These are phyloP conservation scores for Phellopilus nigrolimitatus DNA, from an alignment of 1,284 basidiomycete genomes.

Conservation along the genomic window DNA sequence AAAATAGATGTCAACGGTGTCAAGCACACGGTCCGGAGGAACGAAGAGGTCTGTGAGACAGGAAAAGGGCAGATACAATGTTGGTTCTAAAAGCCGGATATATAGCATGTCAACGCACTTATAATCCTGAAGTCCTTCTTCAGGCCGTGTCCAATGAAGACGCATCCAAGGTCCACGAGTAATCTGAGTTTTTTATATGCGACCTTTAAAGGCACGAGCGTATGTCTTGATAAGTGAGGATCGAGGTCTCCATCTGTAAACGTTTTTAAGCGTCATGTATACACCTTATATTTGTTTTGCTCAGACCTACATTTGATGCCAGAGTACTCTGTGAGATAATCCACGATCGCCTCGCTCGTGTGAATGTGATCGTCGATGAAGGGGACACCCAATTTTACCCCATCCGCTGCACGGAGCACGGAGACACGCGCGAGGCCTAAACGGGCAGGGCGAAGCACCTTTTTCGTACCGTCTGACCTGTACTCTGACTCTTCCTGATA, in stretches of 20 bases:
- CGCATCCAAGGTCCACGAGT: conserved; percentile 91
- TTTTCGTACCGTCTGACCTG: conserved; percentile 91
- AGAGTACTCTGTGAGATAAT: conserved; percentile 96
- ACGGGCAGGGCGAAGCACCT: conserved; percentile 85
- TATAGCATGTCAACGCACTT: conserved; percentile 55
- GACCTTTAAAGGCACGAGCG: conserved; percentile 90
- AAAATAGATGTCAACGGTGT: conserved; percentile 95
- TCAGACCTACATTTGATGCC: conserved; percentile 81
- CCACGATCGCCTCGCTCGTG: conserved; percentile 91
- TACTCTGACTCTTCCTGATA: conserved; percentile 89
- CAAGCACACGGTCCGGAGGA: conserved; percentile 91
- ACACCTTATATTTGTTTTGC: conserved; percentile 2
- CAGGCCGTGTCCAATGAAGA: conserved; percentile 97
- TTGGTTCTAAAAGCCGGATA: neutral
- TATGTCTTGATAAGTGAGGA: conserved; percentile 77
- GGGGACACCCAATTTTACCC: conserved; percentile 72
- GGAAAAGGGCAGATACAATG: neutral
- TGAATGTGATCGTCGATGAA: conserved; percentile 99
- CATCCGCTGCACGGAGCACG: conserved; percentile 79
- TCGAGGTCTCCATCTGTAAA: conserved; percentile 85
- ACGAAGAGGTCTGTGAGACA: conserved; percentile 80
- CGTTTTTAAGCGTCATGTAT: neutral
- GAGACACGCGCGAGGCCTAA: conserved; percentile 94
- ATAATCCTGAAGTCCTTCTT: conserved; percentile 99
- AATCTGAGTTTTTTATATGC: conserved; percentile 98